Percentiles rank a stretch among this genome's conserved stretches.
Conservation (phyloP, 2,329 filamentous ascomycete species). For the Periconia digitata region DNA sequence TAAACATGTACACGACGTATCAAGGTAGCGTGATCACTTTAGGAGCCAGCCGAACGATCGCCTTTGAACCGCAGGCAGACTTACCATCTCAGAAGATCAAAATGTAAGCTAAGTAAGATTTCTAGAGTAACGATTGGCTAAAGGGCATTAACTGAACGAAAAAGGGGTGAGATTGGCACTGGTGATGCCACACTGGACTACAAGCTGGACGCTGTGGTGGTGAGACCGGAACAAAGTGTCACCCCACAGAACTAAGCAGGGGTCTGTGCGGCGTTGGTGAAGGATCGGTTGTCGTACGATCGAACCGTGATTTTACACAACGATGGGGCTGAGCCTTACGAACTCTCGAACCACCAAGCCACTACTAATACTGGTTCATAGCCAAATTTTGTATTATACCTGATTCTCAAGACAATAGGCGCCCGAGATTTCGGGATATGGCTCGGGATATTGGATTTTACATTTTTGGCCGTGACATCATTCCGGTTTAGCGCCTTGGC, state of each 20-base stretch:
- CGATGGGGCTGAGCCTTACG: neutral
- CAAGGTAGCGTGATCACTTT: conserved; percentile 12
- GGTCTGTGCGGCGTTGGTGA: conserved; percentile 13
- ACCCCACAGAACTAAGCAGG: conserved; percentile 10
- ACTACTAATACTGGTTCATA: neutral
- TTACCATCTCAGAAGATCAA: neutral
- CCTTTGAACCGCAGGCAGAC: neutral
- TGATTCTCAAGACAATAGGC: too few relatives aligned
- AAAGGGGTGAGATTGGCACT: neutral
- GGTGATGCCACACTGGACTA: neutral
- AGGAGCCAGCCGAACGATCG: conserved; percentile 6
- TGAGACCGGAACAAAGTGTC: conserved; percentile 16
- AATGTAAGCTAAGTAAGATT: neutral
- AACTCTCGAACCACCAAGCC: neutral
- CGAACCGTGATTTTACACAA: conserved; percentile 8
- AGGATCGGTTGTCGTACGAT: conserved; percentile 16
- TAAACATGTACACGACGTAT: neutral
- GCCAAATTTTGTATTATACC: too few relatives aligned
- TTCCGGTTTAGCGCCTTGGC: neutral
- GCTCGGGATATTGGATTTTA: neutral
- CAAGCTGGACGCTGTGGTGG: conserved; percentile 16
- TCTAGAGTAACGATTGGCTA: conserved; percentile 10
- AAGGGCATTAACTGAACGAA: neutral
- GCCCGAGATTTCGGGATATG: neutral
- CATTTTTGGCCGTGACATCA: too few relatives aligned